phyloP scores from a whole-genome alignment of 176 grass and related monocot species.

The Cocos nucifera region DNA sequence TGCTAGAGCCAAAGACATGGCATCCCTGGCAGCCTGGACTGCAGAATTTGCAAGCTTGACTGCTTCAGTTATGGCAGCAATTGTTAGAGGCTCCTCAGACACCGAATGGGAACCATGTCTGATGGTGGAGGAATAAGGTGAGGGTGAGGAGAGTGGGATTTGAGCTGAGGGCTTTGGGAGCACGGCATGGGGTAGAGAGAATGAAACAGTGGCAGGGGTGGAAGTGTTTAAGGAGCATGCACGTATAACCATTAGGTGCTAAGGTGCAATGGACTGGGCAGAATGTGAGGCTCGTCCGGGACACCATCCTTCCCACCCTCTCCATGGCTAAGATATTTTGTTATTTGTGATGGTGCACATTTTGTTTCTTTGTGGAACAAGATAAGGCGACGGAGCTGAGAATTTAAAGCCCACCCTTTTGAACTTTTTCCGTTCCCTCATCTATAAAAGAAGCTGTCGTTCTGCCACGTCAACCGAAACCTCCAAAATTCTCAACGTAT shows the following conservation, averaged over 20 bases:
- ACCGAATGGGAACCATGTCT: not conserved
- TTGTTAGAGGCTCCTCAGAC: not conserved
- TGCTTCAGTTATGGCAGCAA: not conserved
- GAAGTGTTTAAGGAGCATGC: conserved; percentile 22
- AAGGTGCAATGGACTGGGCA: too few relatives aligned
- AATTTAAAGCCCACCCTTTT: too few relatives aligned
- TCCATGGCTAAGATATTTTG: too few relatives aligned
- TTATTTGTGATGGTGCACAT: too few relatives aligned
- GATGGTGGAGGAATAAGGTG: not conserved
- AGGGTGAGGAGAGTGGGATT: not conserved
- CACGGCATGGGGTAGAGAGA: conserved; percentile 13
- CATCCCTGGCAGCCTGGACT: not conserved
- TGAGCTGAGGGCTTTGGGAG: not conserved
- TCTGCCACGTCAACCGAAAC: too few relatives aligned
- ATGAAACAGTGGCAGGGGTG: conserved; percentile 11
- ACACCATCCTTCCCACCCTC: too few relatives aligned
- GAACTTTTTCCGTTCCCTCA: too few relatives aligned
- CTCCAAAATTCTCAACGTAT: too few relatives aligned
- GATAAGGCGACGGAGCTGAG: too few relatives aligned
- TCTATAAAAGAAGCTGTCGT: too few relatives aligned
- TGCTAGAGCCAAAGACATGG: not conserved
- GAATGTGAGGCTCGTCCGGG: too few relatives aligned
- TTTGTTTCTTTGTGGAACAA: too few relatives aligned
- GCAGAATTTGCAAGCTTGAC: not conserved
- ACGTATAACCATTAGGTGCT: not conserved